Evolutionary conservation across 371 early-diverging fungal species (phyloP).

Genomic region (Rhizomucor miehei): DNA sequence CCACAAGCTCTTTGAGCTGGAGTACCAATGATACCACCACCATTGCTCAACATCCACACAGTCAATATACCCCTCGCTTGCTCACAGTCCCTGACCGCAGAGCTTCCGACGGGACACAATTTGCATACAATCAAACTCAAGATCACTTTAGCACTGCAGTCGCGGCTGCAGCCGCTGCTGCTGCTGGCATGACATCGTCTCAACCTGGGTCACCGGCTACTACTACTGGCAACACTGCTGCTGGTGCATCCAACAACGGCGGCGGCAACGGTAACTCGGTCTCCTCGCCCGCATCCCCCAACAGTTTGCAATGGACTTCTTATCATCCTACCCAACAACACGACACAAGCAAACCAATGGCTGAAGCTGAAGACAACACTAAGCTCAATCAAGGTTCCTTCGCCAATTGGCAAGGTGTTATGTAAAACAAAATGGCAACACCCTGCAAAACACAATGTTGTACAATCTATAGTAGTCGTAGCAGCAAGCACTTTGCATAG

Average conservation of each 20-base stretch:
- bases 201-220: slow-evolving; percentile 1
- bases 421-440: too few species aligned
- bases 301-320: slow-evolving; percentile 3
- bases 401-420: too few species aligned
- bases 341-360: not conserved
- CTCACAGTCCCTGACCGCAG: not conserved
- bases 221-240: not conserved
- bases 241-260: not conserved
- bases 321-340: not conserved
- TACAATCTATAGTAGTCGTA: too few species aligned
- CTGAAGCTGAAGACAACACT: not conserved
- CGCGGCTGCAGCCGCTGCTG: slow-evolving; percentile 4
- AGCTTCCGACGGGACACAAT: not conserved
- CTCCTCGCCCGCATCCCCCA: not conserved
- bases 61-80: not conserved
- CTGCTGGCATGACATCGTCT: not conserved
- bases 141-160: not conserved
- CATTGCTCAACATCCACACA: slow-evolving; percentile 1
- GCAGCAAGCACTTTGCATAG: too few species aligned
- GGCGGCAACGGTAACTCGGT: not conserved
- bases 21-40: not conserved
- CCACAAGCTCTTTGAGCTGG: slow-evolving; percentile 11
- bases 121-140: not conserved
- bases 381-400: not conserved
- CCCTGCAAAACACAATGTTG: too few species aligned